Conservation (phyloP, 2,329 filamentous ascomycete genomes). For the Ophiocordyceps robertsii region DNA sequence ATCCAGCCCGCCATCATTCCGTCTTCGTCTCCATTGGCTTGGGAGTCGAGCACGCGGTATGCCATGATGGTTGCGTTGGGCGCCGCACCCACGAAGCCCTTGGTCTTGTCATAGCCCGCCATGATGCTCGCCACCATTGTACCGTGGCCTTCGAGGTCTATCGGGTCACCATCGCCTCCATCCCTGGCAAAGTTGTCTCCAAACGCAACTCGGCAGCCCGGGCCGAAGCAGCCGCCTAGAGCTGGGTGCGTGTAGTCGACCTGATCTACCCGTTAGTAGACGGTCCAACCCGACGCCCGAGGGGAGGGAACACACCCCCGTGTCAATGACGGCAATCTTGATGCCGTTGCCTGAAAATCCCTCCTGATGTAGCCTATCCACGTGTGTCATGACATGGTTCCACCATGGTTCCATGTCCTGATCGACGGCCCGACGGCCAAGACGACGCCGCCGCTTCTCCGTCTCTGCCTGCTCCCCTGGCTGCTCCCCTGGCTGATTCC, state of each 20-base stretch:
- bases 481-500: neutral
- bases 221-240: slow-evolving; percentile 40
- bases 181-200: slow-evolving; percentile 1
- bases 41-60: slow-evolving; percentile 1
- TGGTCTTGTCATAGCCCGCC: neutral
- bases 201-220: slow-evolving; percentile 9
- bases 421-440: too few species aligned
- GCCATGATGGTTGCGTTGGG: slow-evolving; percentile 1
- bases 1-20: slow-evolving; percentile 3
- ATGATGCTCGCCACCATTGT: slow-evolving; percentile 2
- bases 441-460: too few species aligned
- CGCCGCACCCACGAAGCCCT: slow-evolving; percentile 1
- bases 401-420: slow-evolving; percentile 23
- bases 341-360: slow-evolving; percentile 37
- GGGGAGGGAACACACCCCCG: slow-evolving; percentile 26
- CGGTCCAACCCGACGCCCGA: too few species aligned
- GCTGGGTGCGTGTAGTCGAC: slow-evolving; percentile 50
- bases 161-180: neutral
- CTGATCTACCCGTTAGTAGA: too few species aligned
- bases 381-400: slow-evolving; percentile 41
- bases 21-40: neutral
- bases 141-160: slow-evolving; percentile 4
- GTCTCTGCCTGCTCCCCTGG: neutral
- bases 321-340: slow-evolving; percentile 40
- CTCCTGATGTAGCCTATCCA: slow-evolving; percentile 36